Evolutionary conservation across 805 yeast species (phyloP), one percentile per base, ranked within the genome.

Genomic region (Yamadazyma philogaea): DNA sequence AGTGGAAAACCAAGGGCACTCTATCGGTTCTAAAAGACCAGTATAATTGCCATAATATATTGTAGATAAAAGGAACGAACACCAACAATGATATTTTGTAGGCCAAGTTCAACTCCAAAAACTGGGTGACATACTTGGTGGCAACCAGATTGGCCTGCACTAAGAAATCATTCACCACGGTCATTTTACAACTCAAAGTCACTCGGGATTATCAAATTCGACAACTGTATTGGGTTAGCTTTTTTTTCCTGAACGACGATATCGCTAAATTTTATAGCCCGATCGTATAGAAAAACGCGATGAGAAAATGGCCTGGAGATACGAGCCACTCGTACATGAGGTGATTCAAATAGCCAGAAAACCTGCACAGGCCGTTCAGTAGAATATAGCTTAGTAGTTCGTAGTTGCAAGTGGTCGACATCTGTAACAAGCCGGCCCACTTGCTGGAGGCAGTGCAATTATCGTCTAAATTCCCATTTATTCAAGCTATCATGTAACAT

Each of bases 1-100:
- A 83, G 70, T 93, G 82, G 57, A 86, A 87, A 2, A 88, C 98
- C 51, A 91, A 60, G 3, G 99, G 99, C 8, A 81, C 96, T 43
- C 96, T 74, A 64, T 88, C 95, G 43, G 70, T 80, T 64, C 91
- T 75, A 39, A 84, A 61, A n/a, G 87, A 79, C 61, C 82, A 82
- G 11, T 77, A 55, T 2, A 82, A 64, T 63, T 85, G 93, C 82
- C 82, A 84, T 18, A 74, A 54, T 26, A 83, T 57, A 51, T 79
- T 78, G 65, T 82, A 83, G 21, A 82, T 50, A 57, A 85, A 81
- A 11, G 93, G 93, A n/a, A 64, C 45, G 2, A 69, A 47, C 14
- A 74, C 32, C 16, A 77, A 15, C 5, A 75, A 37, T 5, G 63
- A 52, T 16, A 63, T 43, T 51, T 63, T 63, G 40, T 60, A 60